phyloP scores from a whole-genome alignment of 306 rosid genomes.

The Erythrophleum fordii region DNA sequence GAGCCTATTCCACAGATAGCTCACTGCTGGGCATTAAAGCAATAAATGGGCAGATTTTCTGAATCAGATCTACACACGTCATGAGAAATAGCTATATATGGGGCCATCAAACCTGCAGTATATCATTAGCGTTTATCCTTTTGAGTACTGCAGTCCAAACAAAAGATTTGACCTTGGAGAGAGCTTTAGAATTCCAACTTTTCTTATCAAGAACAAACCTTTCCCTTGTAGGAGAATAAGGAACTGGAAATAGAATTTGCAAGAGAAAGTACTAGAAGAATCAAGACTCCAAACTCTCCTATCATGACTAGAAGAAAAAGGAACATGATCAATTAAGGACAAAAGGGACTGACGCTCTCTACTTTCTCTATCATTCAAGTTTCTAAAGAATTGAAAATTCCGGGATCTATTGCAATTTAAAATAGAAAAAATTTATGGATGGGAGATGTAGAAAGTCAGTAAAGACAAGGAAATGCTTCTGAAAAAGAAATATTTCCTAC shows the following conservation, averaged over 20 bases:
- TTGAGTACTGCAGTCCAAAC: neutral
- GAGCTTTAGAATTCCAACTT: neutral
- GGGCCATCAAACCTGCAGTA: neutral
- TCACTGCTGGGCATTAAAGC: neutral
- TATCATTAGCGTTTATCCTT: neutral
- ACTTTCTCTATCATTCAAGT: neutral
- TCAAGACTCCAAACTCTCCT: neutral
- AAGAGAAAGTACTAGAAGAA: neutral
- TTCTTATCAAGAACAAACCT: neutral
- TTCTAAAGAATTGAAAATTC: neutral
- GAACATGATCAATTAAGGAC: neutral
- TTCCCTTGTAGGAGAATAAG: neutral
- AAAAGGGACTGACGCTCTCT: neutral
- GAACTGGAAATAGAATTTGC: neutral
- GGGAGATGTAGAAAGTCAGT: neutral
- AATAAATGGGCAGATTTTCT: neutral
- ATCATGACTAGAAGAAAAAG: neutral
- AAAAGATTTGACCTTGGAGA: neutral
- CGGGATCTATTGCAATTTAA: neutral
- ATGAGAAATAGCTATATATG: too few species aligned
- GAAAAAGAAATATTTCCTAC: neutral
- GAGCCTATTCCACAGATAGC: neutral
- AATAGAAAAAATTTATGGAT: too few species aligned
- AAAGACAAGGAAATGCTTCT: neutral
- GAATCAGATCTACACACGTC: neutral